These are phyloP conservation scores for Nothomitra cinnamomea DNA, from an alignment of 2,329 filamentous ascomycete genomes.

Conservation along the genomic window DNA sequence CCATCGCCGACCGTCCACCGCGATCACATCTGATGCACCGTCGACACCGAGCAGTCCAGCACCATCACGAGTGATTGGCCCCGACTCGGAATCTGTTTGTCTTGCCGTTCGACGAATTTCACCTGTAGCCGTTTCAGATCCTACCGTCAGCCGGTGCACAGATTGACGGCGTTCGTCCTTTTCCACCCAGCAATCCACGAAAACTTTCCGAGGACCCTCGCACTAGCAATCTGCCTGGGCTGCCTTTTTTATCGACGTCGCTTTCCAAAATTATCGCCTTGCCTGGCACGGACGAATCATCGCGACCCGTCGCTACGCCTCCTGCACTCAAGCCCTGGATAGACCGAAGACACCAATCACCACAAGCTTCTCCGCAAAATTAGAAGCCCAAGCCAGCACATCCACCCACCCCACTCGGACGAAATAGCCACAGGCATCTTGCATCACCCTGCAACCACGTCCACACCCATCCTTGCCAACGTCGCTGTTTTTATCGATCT, in stretches of 20 bases:
- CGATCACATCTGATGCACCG: background rate
- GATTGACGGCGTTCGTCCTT: background rate
- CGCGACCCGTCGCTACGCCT: background rate
- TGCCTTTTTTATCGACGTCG: background rate
- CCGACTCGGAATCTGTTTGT: background rate
- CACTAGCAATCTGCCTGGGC: background rate
- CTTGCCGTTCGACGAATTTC: background rate
- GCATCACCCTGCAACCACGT: background rate
- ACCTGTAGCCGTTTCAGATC: conserved; percentile 3
- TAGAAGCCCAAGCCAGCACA: background rate
- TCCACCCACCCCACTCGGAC: background rate
- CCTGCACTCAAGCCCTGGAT: background rate
- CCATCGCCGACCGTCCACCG: background rate
- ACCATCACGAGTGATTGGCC: background rate
- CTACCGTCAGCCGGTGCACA: background rate
- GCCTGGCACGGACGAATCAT: background rate
- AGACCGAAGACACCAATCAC: background rate
- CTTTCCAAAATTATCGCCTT: background rate
- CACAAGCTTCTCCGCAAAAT: conserved; percentile 2
- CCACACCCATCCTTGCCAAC: background rate
- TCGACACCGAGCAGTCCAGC: background rate
- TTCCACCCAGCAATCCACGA: too few species aligned
- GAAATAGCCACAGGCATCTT: background rate
- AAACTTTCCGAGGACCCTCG: too few species aligned
- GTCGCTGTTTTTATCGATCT: background rate